Conservation (phyloP, 2,329 filamentous ascomycete species). For the Paecilomyces variotii region DNA sequence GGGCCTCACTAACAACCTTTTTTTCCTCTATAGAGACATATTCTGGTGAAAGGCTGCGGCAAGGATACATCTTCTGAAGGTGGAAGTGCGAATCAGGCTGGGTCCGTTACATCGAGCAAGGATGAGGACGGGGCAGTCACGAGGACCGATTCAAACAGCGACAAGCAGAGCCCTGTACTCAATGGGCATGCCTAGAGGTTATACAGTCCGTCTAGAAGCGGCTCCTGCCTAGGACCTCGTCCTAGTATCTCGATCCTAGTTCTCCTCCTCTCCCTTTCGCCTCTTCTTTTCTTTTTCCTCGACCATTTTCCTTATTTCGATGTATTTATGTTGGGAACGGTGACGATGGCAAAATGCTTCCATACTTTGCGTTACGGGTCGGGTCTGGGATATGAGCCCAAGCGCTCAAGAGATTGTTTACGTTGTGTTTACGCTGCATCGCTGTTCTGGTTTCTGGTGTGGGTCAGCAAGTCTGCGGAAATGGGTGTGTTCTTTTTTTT, state of each 20-base stretch:
- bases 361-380: neutral
- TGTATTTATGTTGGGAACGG: neutral
- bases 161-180: neutral
- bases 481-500: neutral
- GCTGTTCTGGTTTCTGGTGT: neutral
- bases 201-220: neutral
- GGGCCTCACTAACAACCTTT: neutral
- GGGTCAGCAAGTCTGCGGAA: neutral
- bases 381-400: neutral
- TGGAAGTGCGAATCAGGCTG: neutral
- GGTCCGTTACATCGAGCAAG: neutral
- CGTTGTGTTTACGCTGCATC: conserved; percentile 1
- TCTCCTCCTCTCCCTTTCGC: neutral
- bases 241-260: neutral
- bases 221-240: neutral
- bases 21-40: conserved; percentile 45
- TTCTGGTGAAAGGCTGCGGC: conserved; percentile 58
- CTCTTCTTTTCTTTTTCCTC: neutral
- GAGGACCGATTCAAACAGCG: neutral
- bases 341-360: neutral
- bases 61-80: conserved; percentile 20
- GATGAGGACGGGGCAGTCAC: neutral
- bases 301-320: neutral
- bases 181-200: neutral
- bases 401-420: neutral